Base-by-base conservation (phyloP, 179 eudicot genomes). In the Silene coronaria region DNA sequence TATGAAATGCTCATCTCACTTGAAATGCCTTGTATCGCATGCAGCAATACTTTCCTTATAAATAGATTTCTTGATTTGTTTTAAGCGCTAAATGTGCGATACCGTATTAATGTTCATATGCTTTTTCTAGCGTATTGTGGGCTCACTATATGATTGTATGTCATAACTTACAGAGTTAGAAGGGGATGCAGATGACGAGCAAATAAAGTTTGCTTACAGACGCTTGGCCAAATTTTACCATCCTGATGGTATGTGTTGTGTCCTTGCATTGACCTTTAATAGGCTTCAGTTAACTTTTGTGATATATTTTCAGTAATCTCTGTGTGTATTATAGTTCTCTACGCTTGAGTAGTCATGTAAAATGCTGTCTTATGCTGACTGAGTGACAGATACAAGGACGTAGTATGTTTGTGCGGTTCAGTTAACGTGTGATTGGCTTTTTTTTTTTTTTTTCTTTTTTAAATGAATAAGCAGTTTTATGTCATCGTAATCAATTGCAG, bases 211-310 rank as follows among this genome's bases (percentile, higher is more conserved):
- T 74, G 86, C 97, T 12, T 94, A 91, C 69, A 84, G 97, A 82
- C 89, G 96, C 55, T 82, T 94, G 87, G 97, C 91, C 70, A 91
- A 89, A 81, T 94, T 89, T 77, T 91, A 91, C 81, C 97, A 92
- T 76, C 99, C 97, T 36, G 97, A 95, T 92, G 99, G 99, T 95
- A 68, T 80, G 97, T 57, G 78, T 42, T 42, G 0, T 10, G 14
- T 53, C 78, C 79, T 77, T 67, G 55, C 46, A 57, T 63, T 61
- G 66, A 64, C 63, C 60, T 32, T 59, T 67, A 30, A 14, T 16
- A 4, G 23, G 58, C 62, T 51, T 1, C 14, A 53, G 12, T 14
- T 73, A 9, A 12, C 11, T 59, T 68, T 17, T 14, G 8, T 3
- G 16, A 67, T 34, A 3, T 45, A 55, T n/a, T 19, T 19, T 53